Base-by-base conservation (phyloP, 2,329 filamentous ascomycete genomes). In the Neoarthrinium moseri region DNA sequence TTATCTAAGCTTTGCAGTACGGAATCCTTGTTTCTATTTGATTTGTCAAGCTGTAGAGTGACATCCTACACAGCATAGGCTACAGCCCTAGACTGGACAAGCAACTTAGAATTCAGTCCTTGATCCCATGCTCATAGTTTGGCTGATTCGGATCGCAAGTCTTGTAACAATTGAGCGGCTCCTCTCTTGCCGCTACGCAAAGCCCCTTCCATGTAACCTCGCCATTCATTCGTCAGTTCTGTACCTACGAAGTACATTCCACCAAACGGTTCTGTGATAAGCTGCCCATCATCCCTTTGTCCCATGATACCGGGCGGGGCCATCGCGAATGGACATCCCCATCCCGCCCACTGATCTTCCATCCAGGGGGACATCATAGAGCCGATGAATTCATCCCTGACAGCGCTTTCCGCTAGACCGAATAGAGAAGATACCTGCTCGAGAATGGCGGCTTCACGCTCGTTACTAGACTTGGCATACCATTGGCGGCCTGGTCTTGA, bases 191-290 rank as follows among this genome's bases (percentile, higher is more conserved):
- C 78, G 40, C 65, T 71, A 5, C 70, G 53, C 10, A 81, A 61
- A 0, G 78, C 78, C 2, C 79, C 78, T 49, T 82, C 78, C 75
- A 82, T 80, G 54, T 80, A 81, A 0, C 78, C 77, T 45, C 73
- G 75, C 77, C 77, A 81, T 47, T 74, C 69, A 3, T 55, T 63
- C 1, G 71, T 68, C 1, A 71, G 75, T 62, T 82, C 78, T 0
- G 77, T 80, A 0, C 79, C 78, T 3, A 70, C 75, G 51, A 80
- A 82, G 51, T 80, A 71, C 4, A 80, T 22, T 24, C 72, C 64
- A 5, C 69, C 62, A 38, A 61, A 58, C 1, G 61, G 53, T 23
- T 65, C 56, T n/a, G 67, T 56, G 8, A 74, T 49, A 4, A 56
- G 56, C 10, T 66, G 55, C 1, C 61, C 58, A 2, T 56, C 64